These are phyloP conservation scores for Epichloe uncinata DNA, from an alignment of 2,329 filamentous ascomycete species.

Conservation along the genomic window DNA sequence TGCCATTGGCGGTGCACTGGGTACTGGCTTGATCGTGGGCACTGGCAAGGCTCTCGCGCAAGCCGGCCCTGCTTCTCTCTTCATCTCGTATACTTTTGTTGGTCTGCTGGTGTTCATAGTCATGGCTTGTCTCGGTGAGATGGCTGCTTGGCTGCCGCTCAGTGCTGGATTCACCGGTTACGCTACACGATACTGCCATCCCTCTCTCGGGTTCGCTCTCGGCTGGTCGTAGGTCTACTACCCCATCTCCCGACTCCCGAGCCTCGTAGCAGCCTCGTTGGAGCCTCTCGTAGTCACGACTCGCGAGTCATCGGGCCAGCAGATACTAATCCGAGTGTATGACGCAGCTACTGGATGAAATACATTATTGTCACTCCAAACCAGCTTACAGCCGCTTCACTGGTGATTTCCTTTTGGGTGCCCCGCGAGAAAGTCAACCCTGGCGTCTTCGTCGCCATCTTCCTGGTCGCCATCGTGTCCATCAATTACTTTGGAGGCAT, in stretches of 20 bases:
- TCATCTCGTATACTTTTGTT: slow-evolving; percentile 58
- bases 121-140: slow-evolving; percentile 71
- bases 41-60: slow-evolving; percentile 41
- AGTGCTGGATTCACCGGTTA: slow-evolving; percentile 72
- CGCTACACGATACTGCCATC: slow-evolving; percentile 65
- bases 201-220: slow-evolving; percentile 66
- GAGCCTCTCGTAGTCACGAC: too few species aligned
- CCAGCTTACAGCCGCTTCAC: slow-evolving; percentile 65
- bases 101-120: slow-evolving; percentile 66
- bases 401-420: slow-evolving; percentile 72
- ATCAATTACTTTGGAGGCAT: slow-evolving; percentile 55
- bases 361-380: slow-evolving; percentile 82
- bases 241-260: background rate
- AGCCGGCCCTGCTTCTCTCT: slow-evolving; percentile 49
- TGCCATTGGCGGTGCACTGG: slow-evolving; percentile 63
- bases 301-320: background rate
- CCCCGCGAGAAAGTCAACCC: slow-evolving; percentile 53
- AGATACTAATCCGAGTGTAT: slow-evolving; percentile 5
- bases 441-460: slow-evolving; percentile 65
- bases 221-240: slow-evolving; percentile 48
- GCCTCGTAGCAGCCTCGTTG: background rate
- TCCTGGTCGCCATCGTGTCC: slow-evolving; percentile 46
- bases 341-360: slow-evolving; percentile 48
- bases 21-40: slow-evolving; percentile 62
- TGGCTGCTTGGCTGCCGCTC: slow-evolving; percentile 72